Evolutionary conservation across 345 rosid genomes (phyloP).

Genomic region (Reutealis trisperma): DNA sequence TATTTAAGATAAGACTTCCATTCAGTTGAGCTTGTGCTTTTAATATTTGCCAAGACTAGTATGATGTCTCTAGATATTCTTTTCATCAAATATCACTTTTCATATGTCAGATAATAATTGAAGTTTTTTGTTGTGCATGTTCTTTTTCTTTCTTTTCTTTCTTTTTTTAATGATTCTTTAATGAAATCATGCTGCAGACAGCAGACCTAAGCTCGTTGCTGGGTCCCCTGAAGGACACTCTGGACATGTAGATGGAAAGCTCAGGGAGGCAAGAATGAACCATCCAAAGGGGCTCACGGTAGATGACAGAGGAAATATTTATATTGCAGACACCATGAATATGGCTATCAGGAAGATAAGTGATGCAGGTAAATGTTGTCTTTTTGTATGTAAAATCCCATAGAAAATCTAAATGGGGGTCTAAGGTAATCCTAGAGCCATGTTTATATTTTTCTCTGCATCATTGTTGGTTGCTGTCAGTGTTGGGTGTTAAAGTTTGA

Average conservation of each 20-base stretch:
- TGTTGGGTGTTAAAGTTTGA: constrained; percentile 3
- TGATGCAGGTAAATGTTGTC: constrained; percentile 57
- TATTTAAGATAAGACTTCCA: background rate
- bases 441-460: background rate
- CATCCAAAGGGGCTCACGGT: constrained; percentile 89
- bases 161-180: background rate
- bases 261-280: constrained; percentile 81
- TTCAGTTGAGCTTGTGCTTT: background rate
- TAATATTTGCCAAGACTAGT: background rate
- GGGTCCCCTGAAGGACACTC: constrained; percentile 85
- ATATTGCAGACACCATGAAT: constrained; percentile 82
- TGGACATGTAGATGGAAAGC: constrained; percentile 91
- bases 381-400: background rate
- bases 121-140: background rate
- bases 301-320: constrained; percentile 90
- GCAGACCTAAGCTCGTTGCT: constrained; percentile 82
- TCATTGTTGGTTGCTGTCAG: background rate
- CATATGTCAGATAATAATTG: background rate
- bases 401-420: background rate
- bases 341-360: constrained; percentile 93
- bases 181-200: constrained; percentile 43
- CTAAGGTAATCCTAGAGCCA: background rate
- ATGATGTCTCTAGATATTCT: background rate
- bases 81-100: background rate
- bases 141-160: background rate